Evolutionary conservation across 129 eudicot species (phyloP).

Genomic region (Logfia minima): DNA sequence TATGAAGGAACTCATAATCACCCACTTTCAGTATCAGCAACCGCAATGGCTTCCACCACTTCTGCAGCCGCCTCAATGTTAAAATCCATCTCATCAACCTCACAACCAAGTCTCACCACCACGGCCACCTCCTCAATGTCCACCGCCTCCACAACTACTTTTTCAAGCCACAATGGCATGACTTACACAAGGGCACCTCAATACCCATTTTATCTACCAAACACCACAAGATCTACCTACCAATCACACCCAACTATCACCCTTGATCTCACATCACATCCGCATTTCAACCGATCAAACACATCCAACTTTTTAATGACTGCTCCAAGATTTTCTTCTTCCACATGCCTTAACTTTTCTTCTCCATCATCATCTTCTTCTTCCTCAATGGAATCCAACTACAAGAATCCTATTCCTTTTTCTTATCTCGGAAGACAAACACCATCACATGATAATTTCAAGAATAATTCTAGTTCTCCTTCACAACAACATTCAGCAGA

Average conservation of each 20-base stretch:
- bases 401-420: constrained; percentile 30
- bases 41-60: constrained; percentile 85
- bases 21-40: constrained; percentile 70
- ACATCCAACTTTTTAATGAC: constrained; percentile 29
- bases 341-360: constrained; percentile 52
- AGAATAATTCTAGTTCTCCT: constrained; percentile 11
- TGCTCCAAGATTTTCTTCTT: constrained; percentile 38
- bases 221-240: constrained; percentile 50
- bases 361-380: constrained; percentile 40
- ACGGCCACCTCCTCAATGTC: constrained; percentile 17
- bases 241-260: constrained; percentile 81
- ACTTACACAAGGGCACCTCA: constrained; percentile 32
- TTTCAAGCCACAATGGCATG: constrained; percentile 35
- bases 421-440: constrained; percentile 31
- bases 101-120: constrained; percentile 36
- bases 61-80: constrained; percentile 79
- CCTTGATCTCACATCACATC: constrained; percentile 59
- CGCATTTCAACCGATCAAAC: constrained; percentile 33
- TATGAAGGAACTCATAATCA: constrained; percentile 87
- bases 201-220: constrained; percentile 51
- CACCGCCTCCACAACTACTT: constrained; percentile 40
- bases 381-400: constrained; percentile 41
- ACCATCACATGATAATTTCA: constrained; percentile 22
- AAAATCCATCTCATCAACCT: constrained; percentile 53
- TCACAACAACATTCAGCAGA: constrained; percentile 32